phyloP scores from a whole-genome alignment of 2,329 filamentous ascomycete species.

The Fusarium hostae region DNA sequence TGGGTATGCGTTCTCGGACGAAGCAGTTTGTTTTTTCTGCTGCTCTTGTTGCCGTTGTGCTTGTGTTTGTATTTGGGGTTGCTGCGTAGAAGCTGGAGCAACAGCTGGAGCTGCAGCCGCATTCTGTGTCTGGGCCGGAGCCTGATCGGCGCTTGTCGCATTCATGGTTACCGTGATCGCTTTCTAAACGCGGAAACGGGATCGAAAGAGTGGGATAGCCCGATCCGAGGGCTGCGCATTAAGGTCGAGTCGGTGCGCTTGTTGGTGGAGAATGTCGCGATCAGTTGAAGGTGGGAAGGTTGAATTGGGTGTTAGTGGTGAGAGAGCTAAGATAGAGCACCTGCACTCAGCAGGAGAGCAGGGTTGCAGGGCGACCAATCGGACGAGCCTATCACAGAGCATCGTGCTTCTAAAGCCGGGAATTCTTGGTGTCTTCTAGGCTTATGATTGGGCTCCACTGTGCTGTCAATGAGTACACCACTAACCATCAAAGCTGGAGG shows the following conservation, averaged over 20 bases:
- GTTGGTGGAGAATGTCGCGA: conserved; percentile 29
- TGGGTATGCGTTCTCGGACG: conserved; percentile 37
- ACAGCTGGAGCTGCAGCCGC: conserved; percentile 22
- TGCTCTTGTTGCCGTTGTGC: conserved; percentile 11
- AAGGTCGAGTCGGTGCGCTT: conserved; percentile 23
- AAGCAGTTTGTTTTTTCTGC: conserved; percentile 30
- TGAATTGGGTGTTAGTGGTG: conserved; percentile 38
- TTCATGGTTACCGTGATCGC: conserved; percentile 41
- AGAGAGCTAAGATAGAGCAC: conserved; percentile 34
- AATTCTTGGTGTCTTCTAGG: conserved; percentile 3
- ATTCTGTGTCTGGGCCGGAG: conserved; percentile 27
- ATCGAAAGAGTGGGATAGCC: conserved; percentile 22
- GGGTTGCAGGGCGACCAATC: conserved; percentile 32
- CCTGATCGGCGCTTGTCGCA: conserved; percentile 40
- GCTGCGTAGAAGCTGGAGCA: conserved; percentile 18
- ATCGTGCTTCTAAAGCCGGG: conserved; percentile 31
- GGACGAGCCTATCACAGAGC: conserved; percentile 11
- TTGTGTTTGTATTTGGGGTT: conserved; percentile 19
- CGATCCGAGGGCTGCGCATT: conserved; percentile 28
- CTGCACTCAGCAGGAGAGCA: conserved; percentile 7
- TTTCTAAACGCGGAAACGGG: conserved; percentile 17
- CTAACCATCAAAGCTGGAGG: not conserved
- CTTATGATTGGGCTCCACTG: conserved; percentile 29
- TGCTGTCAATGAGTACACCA: not conserved
- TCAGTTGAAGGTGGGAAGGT: conserved; percentile 30